Base-by-base conservation (phyloP, 2,329 filamentous ascomycete genomes). In the Clonostachys byssicola region DNA sequence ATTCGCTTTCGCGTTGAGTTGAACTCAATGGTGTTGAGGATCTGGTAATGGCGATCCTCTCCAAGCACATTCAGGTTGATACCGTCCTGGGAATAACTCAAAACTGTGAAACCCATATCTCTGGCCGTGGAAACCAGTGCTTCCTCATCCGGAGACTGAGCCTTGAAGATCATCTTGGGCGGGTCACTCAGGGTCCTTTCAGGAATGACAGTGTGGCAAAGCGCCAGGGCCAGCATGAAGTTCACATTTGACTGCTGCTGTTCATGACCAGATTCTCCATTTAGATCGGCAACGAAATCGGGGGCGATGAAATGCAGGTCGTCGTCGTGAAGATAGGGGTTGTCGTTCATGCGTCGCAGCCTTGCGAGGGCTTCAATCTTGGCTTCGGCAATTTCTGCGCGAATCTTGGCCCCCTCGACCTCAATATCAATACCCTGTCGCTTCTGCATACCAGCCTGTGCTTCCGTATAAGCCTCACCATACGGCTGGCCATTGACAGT, bases 201-300 rank as follows among this genome's bases (percentile, higher is more conserved):
- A 1, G 92, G 88, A 51, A 99, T 92, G 51, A 99, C 94, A 0
- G 91, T 95, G 63, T 99, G 94, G 60, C 94, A 99, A n/a, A 99
- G 80, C 16, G 94, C 91, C 49, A 99, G 76, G 9, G 88, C 89
- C 46, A 97, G 77, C 92, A 99, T 97, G 62, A 99, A 99, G 53
- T 88, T 83, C 56, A 92, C 83, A 52, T 88, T 92, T 4, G 90
- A 89, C 34, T 75, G 70, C 61, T 85, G 82, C 62, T 99, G 94
- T 52, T 86, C 85, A 12, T 76, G 69, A 4, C 90, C 90, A 41
- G 88, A 86, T 51, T 85, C 80, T 12, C 92, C 92, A 42, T 80
- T 77, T 45, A 99, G 70, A 62, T 99, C 92, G 7, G 84, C 77
- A 18, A 96, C 84, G 58, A 90, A 97, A 56, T 95, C 87, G 0